Base-by-base conservation (phyloP, 257 asterid genomes). In the Nicotiana benthamiana region DNA sequence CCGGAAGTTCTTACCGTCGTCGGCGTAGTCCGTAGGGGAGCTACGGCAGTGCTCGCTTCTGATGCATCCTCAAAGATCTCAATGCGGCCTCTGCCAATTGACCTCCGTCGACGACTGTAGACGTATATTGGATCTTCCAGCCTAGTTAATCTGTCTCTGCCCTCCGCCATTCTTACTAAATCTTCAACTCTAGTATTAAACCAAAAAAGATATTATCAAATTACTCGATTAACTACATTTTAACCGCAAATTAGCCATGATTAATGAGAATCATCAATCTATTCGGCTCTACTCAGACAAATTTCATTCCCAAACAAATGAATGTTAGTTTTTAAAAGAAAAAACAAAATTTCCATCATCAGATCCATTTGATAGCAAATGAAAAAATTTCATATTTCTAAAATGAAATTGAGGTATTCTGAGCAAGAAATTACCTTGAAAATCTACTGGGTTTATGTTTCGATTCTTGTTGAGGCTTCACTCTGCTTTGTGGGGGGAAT, bases 81-180 rank as follows among this genome's bases (percentile, higher is more conserved):
- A 54, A 80, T 7, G 11, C 77, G 26, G 68, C 59, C 48, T 10
- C 82, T 54, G 26, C 22, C 28, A 34, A 80, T 36, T 20, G 85
- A 51, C 18, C 67, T 85, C 81, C 85, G 81, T 62, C 92, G 67
- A 6, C 86, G 83, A 40, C 76, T 82, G 81, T 82, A 89, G 27
- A 80, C 24, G 46, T 77, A 80, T 5, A 88, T 28, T n/a, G 75
- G 75, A 24, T 88, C 90, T 24, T 83, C 94, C 2, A 80, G 85
- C 86, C 91, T 84, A 6, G 89, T 60, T 20, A 89, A 27, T 75
- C 96, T 80, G 81, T 93, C 94, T 81, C 97, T 88, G 11, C 85
- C 83, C 65, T 87, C 91, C 20, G 96, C 84, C 97, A 93, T 91
- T 81, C 70, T 83, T 51, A 72, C 83, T 56, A 81, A 52, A 80